Conservation (phyloP, 495 filamentous ascomycete species). For the Cudoniella acicularis region DNA sequence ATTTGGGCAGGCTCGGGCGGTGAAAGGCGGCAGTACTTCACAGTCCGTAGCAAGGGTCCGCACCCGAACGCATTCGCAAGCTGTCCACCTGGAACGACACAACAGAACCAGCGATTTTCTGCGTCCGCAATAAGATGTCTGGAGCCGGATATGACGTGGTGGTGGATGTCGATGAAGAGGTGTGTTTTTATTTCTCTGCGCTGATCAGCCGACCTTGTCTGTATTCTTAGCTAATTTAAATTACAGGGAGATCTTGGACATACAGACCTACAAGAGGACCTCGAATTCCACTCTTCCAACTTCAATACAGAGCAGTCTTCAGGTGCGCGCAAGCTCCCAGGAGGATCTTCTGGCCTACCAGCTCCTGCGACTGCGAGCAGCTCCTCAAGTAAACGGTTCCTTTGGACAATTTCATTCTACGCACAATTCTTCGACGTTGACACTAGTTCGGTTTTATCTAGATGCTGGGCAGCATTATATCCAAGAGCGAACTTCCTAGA, state of each 20-base stretch:
- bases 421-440: slow-evolving; percentile 98
- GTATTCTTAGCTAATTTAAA: slow-evolving; percentile 15
- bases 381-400: slow-evolving; percentile 70
- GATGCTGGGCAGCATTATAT: slow-evolving; percentile 80
- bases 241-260: slow-evolving; percentile 90
- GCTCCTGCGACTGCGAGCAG: slow-evolving; percentile 56
- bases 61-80: background rate
- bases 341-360: slow-evolving; percentile 50
- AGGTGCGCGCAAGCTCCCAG: slow-evolving; percentile 48
- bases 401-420: slow-evolving; percentile 93
- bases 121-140: slow-evolving; percentile 19
- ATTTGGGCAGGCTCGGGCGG: too few species aligned
- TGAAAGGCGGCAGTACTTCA: too few species aligned
- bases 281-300: slow-evolving; percentile 92
- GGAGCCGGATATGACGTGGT: slow-evolving; percentile 78
- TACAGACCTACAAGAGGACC: slow-evolving; percentile 96
- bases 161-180: slow-evolving; percentile 93
- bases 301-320: slow-evolving; percentile 51
- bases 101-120: slow-evolving; percentile 8
- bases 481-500: slow-evolving; percentile 93
- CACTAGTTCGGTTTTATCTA: slow-evolving; percentile 76
- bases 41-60: too few species aligned
- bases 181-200: slow-evolving; percentile 29
- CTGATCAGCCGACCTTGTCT: slow-evolving; percentile 3
- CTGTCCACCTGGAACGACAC: background rate